phyloP scores from a whole-genome alignment of 306 rosid species.

The Herpetospermum pedunculosum region DNA sequence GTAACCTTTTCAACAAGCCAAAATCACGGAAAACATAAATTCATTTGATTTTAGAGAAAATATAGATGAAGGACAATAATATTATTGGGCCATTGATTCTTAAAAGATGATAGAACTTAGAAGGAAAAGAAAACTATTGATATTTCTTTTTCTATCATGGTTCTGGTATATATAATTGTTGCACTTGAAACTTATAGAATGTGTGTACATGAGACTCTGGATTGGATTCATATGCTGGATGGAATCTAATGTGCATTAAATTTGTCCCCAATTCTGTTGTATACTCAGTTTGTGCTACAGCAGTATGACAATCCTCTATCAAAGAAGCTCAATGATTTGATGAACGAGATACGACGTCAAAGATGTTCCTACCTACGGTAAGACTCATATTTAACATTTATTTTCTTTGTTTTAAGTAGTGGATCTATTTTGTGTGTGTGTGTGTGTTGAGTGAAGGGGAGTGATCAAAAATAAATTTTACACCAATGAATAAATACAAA shows the following conservation, averaged over 20 bases:
- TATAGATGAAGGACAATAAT: background rate
- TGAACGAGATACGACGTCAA: conserved; percentile 87
- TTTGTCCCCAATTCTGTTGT: conserved; percentile 5
- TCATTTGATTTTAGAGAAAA: background rate
- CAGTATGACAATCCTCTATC: conserved; percentile 61
- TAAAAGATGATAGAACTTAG: no score
- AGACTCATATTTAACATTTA: conserved; percentile 10
- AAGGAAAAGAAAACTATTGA: no score
- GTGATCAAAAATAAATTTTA: background rate
- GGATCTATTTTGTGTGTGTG: background rate
- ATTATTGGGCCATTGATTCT: no score
- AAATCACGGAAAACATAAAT: background rate
- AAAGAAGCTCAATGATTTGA: conserved; percentile 62
- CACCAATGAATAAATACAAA: background rate
- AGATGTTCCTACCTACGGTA: conserved; percentile 95
- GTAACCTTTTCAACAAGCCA: background rate
- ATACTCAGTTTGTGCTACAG: conserved; percentile 65
- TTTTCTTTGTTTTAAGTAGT: background rate
- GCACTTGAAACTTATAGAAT: no score
- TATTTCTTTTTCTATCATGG: background rate
- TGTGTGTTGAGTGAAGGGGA: background rate
- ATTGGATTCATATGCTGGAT: conserved; percentile 1
- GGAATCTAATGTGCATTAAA: background rate
- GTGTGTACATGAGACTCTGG: no score
- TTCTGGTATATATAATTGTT: background rate